Conservation (phyloP, 108 stramenopile species). For the Pseudonitzschia multiseries region DNA sequence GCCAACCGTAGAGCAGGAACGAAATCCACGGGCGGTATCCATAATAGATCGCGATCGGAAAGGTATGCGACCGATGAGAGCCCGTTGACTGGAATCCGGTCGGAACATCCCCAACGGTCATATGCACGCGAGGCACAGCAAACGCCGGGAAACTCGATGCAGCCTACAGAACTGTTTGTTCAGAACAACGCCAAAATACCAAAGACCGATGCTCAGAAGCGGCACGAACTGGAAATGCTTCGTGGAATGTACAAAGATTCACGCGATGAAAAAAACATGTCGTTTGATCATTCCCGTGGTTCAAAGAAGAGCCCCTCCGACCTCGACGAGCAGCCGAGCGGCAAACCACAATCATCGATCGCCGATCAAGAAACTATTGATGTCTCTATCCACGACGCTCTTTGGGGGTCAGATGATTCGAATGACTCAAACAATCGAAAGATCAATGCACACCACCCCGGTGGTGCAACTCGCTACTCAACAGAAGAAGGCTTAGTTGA, state of each 20-base stretch:
- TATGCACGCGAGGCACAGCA: not conserved
- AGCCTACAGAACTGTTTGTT: not conserved
- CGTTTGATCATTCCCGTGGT: not conserved
- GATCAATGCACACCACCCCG: too few relatives aligned
- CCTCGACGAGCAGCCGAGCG: not conserved
- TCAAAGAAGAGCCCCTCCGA: not conserved
- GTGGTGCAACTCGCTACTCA: too few relatives aligned
- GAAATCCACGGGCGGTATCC: not conserved
- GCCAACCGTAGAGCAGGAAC: not conserved
- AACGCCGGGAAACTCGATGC: not conserved
- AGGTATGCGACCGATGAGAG: not conserved
- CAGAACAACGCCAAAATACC: not conserved
- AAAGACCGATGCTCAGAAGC: constrained; percentile 9
- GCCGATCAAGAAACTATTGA: not conserved
- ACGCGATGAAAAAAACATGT: not conserved
- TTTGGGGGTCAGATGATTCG: not conserved
- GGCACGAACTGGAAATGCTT: constrained; percentile 1
- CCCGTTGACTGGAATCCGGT: not conserved
- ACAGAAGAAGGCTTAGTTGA: too few relatives aligned
- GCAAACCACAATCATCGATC: not conserved
- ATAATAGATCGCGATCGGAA: not conserved
- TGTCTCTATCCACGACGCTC: not conserved
- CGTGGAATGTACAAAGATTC: constrained; percentile 1
- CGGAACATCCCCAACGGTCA: not conserved
- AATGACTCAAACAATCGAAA: too few relatives aligned